Evolutionary conservation across 805 yeast species (phyloP).

Genomic region (Yamadazyma akitaensis): DNA sequence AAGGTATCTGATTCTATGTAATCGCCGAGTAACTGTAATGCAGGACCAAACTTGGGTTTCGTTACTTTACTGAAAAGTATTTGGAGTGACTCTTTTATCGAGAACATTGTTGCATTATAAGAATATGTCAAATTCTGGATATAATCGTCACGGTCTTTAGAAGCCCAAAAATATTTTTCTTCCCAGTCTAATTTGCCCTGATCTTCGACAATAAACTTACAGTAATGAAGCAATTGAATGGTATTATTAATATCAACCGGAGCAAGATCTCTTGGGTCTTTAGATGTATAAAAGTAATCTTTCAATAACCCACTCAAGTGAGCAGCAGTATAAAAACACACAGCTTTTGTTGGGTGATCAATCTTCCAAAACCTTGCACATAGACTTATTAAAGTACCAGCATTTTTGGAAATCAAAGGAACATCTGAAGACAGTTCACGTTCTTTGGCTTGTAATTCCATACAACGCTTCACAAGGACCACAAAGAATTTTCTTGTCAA

Average conservation of each 20-base stretch:
- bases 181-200: constrained; percentile 28
- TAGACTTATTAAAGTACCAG: constrained; percentile 40
- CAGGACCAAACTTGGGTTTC: constrained; percentile 60
- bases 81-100: constrained; percentile 42
- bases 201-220: constrained; percentile 31
- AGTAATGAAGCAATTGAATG: constrained; percentile 23
- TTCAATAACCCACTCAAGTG: constrained; percentile 30
- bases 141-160: constrained; percentile 52
- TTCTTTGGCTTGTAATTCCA: constrained; percentile 18
- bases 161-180: constrained; percentile 30
- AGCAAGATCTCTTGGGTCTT: constrained; percentile 21
- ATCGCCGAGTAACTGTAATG: constrained; percentile 46
- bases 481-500: constrained; percentile 40
- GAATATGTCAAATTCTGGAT: constrained; percentile 40
- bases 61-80: constrained; percentile 37
- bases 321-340: constrained; percentile 49
- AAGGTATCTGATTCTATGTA: constrained; percentile 47
- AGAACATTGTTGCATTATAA: constrained; percentile 45
- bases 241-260: constrained; percentile 30
- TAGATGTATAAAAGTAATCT: constrained; percentile 21
- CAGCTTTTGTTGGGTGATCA: constrained; percentile 46
- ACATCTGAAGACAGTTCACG: constrained; percentile 12
- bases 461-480: constrained; percentile 39
- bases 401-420: constrained; percentile 36
- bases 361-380: constrained; percentile 61